Evolutionary conservation across 805 yeast genomes (phyloP), one percentile per base, ranked within the genome.

Genomic region (Pichia heedii): DNA sequence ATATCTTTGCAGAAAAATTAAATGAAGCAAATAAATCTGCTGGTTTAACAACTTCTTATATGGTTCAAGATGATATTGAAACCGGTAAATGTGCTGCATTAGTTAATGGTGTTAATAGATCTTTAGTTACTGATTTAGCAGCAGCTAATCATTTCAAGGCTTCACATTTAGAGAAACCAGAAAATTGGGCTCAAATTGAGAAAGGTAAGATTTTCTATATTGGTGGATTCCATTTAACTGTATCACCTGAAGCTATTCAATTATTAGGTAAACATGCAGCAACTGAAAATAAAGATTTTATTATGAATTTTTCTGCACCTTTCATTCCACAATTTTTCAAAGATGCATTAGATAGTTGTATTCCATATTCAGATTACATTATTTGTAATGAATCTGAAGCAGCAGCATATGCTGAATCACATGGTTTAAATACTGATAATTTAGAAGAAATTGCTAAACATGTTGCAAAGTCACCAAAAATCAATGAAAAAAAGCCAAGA

Each of bases 171-270:
- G 80, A 85, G 61, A 76, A 76, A 60, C 85, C 94, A 52, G 94
- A 83, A 67, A 86, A 89, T 75, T 89, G 97, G 96, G 69, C 69
- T 51, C 68, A 71, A 47, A 95, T 93, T 49, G 88, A 86, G 67
- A 71, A 69, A 40, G 97, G 90, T 48, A 72, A 79, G 63, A 74
- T 71, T 57, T 93, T 70, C 74, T 93, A 93, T 76, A 84, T 93
- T 61, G 98, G 97, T 58, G 99, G 99, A n/a, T 93, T 81, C 86
- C 99, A 93, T 68, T 76, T 93, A 69, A 93, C 99, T 45, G 99
- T 93, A 45, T 85, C 95, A 53, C 96, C 96, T 52, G 95, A 82
- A 47, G 97, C 98, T 45, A 93, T 93, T 59, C 72, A 75, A 54
- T 79, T 81, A 47, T 74, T 93, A 56, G 98, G 96, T 54, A 75